Conservation (phyloP, 2,329 filamentous ascomycete genomes). For the Nemania sp. region DNA sequence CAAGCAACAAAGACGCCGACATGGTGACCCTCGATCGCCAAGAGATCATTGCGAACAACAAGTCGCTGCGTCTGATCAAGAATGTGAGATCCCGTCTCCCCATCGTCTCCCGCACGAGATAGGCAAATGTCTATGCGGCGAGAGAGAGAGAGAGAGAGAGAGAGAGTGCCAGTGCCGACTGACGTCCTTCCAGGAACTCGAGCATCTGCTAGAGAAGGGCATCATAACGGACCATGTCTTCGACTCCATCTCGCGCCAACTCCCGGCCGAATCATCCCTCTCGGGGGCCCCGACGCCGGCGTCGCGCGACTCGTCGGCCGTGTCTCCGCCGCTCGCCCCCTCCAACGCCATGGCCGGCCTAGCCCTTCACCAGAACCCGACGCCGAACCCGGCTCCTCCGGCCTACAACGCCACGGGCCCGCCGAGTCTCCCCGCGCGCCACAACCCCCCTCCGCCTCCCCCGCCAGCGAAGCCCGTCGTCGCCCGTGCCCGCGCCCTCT, state of each 20-base stretch:
- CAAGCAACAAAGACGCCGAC: constrained; percentile 24
- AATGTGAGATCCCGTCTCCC: constrained; percentile 60
- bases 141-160: no score
- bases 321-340: constrained; percentile 39
- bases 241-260: constrained; percentile 72
- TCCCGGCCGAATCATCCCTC: constrained; percentile 72
- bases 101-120: not conserved
- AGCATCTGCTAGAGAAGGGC: constrained; percentile 82
- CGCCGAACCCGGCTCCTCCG: constrained; percentile 50
- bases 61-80: constrained; percentile 85
- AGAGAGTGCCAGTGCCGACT: no score
- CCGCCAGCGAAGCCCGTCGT: constrained; percentile 62
- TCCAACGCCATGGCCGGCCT: constrained; percentile 50
- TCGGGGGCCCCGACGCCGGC: constrained; percentile 52
- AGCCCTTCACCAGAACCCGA: constrained; percentile 41
- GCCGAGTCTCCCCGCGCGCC: constrained; percentile 38
- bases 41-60: constrained; percentile 72
- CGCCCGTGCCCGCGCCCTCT: constrained; percentile 77
- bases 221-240: constrained; percentile 77
- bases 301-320: constrained; percentile 38
- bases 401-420: constrained; percentile 55
- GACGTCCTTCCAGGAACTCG: constrained; percentile 72
- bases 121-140: not conserved
- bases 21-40: constrained; percentile 60
- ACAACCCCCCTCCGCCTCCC: constrained; percentile 47